Evolutionary conservation across 495 filamentous ascomycete species (phyloP).

Genomic region (Gamarada debralockiae): DNA sequence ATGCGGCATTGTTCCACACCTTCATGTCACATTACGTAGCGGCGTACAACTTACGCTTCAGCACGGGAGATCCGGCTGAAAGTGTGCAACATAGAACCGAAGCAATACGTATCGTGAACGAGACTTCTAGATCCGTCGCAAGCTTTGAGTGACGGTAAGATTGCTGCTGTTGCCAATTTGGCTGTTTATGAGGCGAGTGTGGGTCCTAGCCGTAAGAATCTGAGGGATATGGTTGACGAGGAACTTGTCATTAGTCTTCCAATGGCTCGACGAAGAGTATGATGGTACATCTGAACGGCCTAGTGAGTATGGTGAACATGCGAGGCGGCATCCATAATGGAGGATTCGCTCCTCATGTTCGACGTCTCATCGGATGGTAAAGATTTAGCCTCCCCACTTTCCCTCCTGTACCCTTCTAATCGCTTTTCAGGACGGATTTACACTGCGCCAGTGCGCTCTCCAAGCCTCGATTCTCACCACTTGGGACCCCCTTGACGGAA

Average conservation of each 20-base stretch:
- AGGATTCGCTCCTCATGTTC: slow-evolving; percentile 8
- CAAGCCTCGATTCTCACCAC: slow-evolving; percentile 12
- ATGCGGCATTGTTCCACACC: slow-evolving; percentile 11
- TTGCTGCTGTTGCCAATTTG: slow-evolving; percentile 15
- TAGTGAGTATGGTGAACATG: slow-evolving; percentile 12
- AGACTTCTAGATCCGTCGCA: slow-evolving; percentile 3
- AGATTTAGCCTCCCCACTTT: neutral
- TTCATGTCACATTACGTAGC: slow-evolving; percentile 10
- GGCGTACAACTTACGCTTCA: slow-evolving; percentile 2
- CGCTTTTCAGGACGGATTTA: neutral
- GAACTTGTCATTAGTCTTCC: neutral
- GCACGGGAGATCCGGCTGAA: neutral
- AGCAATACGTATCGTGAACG: slow-evolving; percentile 5
- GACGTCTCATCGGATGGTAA: slow-evolving; percentile 12
- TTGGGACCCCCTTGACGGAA: slow-evolving; percentile 2
- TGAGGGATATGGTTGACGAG: neutral
- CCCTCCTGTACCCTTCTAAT: neutral
- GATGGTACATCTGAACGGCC: slow-evolving; percentile 11
- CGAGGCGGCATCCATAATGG: slow-evolving; percentile 8
- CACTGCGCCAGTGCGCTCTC: slow-evolving; percentile 6
- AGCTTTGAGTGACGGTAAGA: slow-evolving; percentile 5
- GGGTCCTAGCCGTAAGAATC: neutral
- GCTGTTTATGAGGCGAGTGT: slow-evolving; percentile 7
- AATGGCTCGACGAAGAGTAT: slow-evolving; percentile 8
- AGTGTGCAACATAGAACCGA: neutral